A percentile compares a stretch with the other conserved stretches of the same genome.
These are phyloP conservation scores for Talaromyces sp. DNA, from an alignment of 2,329 filamentous ascomycete genomes.

Conservation along the genomic window DNA sequence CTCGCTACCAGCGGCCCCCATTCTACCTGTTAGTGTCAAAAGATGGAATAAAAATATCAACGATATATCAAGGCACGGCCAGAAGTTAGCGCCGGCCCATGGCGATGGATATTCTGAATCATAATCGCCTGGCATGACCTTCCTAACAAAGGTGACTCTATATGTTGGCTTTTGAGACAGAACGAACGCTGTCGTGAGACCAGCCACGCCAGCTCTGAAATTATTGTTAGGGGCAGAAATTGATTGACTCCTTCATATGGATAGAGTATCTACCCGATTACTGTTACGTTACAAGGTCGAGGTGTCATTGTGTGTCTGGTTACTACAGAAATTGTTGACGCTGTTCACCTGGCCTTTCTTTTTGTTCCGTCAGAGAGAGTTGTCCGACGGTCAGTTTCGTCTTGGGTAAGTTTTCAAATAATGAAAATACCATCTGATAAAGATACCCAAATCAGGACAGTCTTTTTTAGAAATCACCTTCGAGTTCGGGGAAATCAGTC, in stretches of 20 bases:
- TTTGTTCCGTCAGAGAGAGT: background rate
- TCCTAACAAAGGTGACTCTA: slow-evolving; percentile 66
- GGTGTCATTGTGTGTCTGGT: background rate
- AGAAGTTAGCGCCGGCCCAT: slow-evolving; percentile 78
- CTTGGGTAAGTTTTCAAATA: background rate
- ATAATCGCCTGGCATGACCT: slow-evolving; percentile 91
- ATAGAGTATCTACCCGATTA: background rate
- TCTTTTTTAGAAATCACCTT: background rate
- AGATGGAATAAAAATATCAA: background rate
- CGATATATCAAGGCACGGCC: slow-evolving; percentile 52
- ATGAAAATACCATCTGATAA: background rate
- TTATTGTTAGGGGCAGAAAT: background rate
- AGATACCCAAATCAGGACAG: background rate
- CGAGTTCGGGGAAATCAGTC: background rate
- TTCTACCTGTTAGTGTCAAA: background rate
- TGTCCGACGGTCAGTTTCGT: background rate
- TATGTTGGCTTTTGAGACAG: slow-evolving; percentile 52
- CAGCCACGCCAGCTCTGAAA: slow-evolving; percentile 57
- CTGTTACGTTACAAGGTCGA: background rate
- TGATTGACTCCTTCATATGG: background rate
- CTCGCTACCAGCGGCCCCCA: background rate
- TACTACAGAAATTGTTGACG: background rate
- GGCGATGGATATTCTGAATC: slow-evolving; percentile 86
- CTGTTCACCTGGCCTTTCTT: background rate
- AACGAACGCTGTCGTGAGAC: slow-evolving; percentile 59